phyloP scores from a whole-genome alignment of 2,329 filamentous ascomycete genomes.

The Geosmithia putterillii region DNA sequence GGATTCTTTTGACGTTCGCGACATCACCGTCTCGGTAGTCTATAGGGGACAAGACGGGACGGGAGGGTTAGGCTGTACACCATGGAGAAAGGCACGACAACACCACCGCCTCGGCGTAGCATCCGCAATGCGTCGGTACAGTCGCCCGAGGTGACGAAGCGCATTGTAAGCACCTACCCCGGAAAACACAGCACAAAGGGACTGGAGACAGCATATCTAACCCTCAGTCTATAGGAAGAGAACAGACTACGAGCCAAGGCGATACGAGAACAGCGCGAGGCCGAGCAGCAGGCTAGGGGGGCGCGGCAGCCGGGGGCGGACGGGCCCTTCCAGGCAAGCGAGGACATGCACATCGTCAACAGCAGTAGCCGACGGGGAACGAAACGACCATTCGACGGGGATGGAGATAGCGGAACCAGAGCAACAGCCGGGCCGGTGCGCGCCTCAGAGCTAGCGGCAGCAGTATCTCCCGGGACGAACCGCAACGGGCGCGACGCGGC shows the following conservation, averaged over 20 bases:
- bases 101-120: conserved; percentile 3
- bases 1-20: too few species aligned
- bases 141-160: conserved; percentile 5
- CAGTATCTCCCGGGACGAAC: conserved; percentile 34
- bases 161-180: conserved; percentile 3
- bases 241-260: conserved; percentile 83
- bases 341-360: conserved; percentile 41
- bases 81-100: conserved; percentile 2
- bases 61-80: background rate
- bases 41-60: background rate
- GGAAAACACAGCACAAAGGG: background rate
- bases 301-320: conserved; percentile 37
- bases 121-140: conserved; percentile 2
- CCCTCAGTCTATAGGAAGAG: conserved; percentile 66
- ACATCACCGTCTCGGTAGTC: background rate
- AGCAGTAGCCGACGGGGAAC: conserved; percentile 10
- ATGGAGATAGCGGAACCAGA: conserved; percentile 37
- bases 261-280: conserved; percentile 60
- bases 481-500: conserved; percentile 52
- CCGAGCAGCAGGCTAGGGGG: conserved; percentile 39
- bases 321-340: conserved; percentile 61
- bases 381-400: conserved; percentile 55
- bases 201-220: background rate
- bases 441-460: background rate
- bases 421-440: background rate